A percentile compares a stretch with the other conserved stretches of the same genome.
phyloP scores from a whole-genome alignment of 305 asterid genomes.

The Lippia alba region DNA sequence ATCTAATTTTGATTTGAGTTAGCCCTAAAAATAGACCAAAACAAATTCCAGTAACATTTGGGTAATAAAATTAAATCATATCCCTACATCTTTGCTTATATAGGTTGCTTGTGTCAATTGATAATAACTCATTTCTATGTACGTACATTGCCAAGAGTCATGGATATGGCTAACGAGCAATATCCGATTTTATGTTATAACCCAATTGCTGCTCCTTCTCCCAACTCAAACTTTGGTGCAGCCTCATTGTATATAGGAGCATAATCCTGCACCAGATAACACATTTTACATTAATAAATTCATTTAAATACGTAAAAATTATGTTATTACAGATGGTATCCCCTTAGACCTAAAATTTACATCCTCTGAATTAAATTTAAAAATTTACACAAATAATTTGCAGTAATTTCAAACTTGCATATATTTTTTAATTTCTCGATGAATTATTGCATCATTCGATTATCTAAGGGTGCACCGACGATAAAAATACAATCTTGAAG shows the following conservation, averaged over 20 bases:
- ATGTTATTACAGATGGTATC: too few relatives aligned
- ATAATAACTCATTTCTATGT: constrained; percentile 1
- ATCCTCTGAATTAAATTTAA: too few relatives aligned
- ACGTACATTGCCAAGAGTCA: constrained; percentile 8
- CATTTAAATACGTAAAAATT: too few relatives aligned
- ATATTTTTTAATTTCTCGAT: too few relatives aligned
- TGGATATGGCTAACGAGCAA: constrained; percentile 55
- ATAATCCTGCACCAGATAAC: constrained; percentile 48
- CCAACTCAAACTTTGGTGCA: constrained; percentile 69
- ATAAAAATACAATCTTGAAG: too few relatives aligned
- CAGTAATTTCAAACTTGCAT: too few relatives aligned
- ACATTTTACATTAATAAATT: neutral
- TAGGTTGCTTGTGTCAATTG: neutral
- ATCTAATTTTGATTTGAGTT: constrained; percentile 17
- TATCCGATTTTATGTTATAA: constrained; percentile 56
- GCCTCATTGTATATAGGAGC: constrained; percentile 56
- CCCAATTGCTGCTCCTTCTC: constrained; percentile 80
- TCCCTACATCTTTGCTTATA: constrained; percentile 6
- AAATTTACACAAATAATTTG: too few relatives aligned
- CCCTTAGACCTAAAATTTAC: too few relatives aligned
- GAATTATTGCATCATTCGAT: too few relatives aligned
- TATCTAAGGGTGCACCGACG: too few relatives aligned
- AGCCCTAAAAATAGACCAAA: constrained; percentile 25
- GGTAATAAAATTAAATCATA: constrained; percentile 5
- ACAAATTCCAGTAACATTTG: constrained; percentile 21